A percentile compares a stretch with the other conserved stretches of the same genome.
Conservation (phyloP, 176 grass and related monocot genomes). For the Oryza meridionalis region DNA sequence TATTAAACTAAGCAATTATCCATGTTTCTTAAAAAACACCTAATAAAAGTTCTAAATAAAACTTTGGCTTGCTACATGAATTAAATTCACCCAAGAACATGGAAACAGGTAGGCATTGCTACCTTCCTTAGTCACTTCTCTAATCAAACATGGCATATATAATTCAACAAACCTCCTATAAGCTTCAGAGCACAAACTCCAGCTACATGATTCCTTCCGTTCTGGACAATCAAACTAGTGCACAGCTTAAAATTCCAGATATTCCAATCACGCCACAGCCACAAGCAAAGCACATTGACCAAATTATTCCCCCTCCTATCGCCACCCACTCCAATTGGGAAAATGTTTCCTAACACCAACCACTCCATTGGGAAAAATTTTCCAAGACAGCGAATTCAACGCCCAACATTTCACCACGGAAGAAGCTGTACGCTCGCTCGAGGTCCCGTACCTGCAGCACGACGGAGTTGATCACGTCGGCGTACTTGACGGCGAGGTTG, state of each 20-base stretch:
- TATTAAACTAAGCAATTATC: not conserved
- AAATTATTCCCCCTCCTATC: constrained; percentile 5
- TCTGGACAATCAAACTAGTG: constrained; percentile 41
- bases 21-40: constrained; percentile 8
- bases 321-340: constrained; percentile 1
- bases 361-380: constrained; percentile 15
- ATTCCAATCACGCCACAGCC: constrained; percentile 31
- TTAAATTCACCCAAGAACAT: not conserved
- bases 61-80: not conserved
- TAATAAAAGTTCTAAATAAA: not conserved
- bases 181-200: not conserved
- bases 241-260: not conserved
- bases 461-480: constrained; percentile 88
- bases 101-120: not conserved
- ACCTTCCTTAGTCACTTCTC: not conserved
- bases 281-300: constrained; percentile 48
- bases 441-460: constrained; percentile 77
- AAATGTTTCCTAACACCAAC: constrained; percentile 8
- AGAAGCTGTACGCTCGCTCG: not conserved
- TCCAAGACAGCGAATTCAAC: not conserved
- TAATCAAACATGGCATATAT: not conserved
- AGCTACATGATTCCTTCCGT: constrained; percentile 38
- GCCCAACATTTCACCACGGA: not conserved
- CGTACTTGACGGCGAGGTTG: constrained; percentile 98
- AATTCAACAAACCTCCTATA: not conserved